Base-by-base conservation (phyloP, 176 grass and related monocot species). In the Thalia dealbata region DNA sequence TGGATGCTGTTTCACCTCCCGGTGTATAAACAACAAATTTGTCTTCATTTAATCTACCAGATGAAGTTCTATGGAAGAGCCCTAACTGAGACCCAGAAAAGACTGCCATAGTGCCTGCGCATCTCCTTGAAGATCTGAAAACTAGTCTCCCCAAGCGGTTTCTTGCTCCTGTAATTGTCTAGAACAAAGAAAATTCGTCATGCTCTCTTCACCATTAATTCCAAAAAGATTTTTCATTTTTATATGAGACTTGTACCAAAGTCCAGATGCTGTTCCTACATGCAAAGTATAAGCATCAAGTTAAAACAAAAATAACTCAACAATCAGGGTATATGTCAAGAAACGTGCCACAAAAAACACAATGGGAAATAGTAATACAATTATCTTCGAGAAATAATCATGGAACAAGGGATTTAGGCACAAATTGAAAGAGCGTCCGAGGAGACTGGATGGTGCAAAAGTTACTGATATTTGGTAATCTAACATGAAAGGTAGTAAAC, bases 1-100 rank as follows among this genome's bases (percentile, higher is more conserved):
- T 67, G 52, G 75, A 69, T 18, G 78, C 78, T 61, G 72, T 59
- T 86, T 99, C 90, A 13, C 86, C 85, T 24, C 82, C 75, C 28
- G 79, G 64, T 50, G 77, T 56, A 80, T 79, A 50, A 38, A 61
- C 63, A 70, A 72, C 65, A 65, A 88, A 91, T n/a, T 52, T 66
- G 22, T 43, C 64, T 60, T 71, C 77, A 45, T 70, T 79, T 62
- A 73, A 67, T 38, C 63, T 54, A 74, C 56, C 76, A 61, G 83
- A 85, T 74, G 85, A 82, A 70, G 79, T 72, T 83, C 54, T 78
- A 30, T 71, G 81, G 61, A 86, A 61, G 30, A 88, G 66, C 46
- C 67, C 75, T 65, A 83, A 82, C 0, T 77, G 76, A 64, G 81
- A 64, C 18, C 64, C 78, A 50, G 77, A 71, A 48, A 87, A 80